phyloP scores from a whole-genome alignment of 202 grass and related monocot species.

The Tripidium arundinaceum region DNA sequence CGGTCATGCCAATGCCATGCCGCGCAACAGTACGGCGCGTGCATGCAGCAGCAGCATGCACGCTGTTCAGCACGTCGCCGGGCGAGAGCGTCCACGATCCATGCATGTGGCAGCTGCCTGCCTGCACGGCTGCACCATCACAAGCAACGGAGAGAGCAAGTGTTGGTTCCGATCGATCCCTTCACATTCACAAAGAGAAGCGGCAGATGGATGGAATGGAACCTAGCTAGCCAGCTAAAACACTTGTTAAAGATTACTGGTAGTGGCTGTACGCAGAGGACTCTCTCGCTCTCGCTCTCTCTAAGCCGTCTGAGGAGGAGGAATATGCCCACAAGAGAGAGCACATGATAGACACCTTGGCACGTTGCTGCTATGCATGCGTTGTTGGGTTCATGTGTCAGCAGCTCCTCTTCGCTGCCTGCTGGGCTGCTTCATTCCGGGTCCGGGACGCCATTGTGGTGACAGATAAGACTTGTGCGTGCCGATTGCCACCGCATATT shows the following conservation, averaged over 20 bases:
- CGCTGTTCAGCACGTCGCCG: conserved; percentile 12
- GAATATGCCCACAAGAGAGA: conserved; percentile 36
- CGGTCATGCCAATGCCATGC: conserved; percentile 14
- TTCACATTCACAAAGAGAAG: no score
- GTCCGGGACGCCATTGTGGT: no score
- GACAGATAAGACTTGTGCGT: no score
- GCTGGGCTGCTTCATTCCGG: no score
- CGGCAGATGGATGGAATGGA: conserved; percentile 10
- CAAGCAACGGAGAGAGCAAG: no score
- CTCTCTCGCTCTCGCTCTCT: no score
- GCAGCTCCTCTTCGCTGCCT: background rate
- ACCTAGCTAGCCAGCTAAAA: background rate
- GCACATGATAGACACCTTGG: conserved; percentile 44
- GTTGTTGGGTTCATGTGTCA: conserved; percentile 3
- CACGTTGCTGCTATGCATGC: conserved; percentile 13
- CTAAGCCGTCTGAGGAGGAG: no score
- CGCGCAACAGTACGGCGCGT: background rate
- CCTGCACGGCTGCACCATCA: background rate
- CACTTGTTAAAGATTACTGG: no score
- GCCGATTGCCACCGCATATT: no score
- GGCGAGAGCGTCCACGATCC: background rate
- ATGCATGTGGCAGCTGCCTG: conserved; percentile 6
- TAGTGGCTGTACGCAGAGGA: no score
- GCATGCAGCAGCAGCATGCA: conserved; percentile 22
- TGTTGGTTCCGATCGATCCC: no score